phyloP scores from a whole-genome alignment of 305 asterid genomes.

The Fraxinus dipetala region DNA sequence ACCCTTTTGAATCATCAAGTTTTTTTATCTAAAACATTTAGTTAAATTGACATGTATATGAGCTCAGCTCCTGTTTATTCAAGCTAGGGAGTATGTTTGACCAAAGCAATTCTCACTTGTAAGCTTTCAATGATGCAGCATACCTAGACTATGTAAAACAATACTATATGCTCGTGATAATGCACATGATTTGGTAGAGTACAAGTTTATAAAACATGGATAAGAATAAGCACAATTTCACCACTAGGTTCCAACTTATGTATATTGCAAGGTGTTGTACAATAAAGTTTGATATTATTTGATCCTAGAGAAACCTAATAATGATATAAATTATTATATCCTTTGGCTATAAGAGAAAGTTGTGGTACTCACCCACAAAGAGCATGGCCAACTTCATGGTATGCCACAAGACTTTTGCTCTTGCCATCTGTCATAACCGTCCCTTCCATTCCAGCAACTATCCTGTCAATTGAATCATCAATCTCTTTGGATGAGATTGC shows the following conservation, averaged over 20 bases:
- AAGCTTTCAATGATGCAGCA: not conserved
- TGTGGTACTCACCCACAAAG: conserved; percentile 70
- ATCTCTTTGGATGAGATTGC: conserved; percentile 84
- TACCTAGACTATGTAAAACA: not conserved
- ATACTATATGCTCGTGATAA: not conserved
- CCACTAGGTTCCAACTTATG: not conserved
- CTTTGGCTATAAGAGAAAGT: not conserved
- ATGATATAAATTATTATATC: not conserved
- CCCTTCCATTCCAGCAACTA: conserved; percentile 96
- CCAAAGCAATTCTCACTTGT: not conserved
- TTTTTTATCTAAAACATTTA: not conserved
- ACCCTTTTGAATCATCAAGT: not conserved
- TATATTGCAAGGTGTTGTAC: not conserved
- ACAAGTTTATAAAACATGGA: not conserved
- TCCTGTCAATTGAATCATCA: conserved; percentile 91
- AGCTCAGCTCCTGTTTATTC: not conserved
- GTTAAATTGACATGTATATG: not conserved
- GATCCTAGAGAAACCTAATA: not conserved
- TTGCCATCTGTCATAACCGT: conserved; percentile 96
- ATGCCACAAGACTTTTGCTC: conserved; percentile 95
- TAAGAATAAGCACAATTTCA: not conserved
- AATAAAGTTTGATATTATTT: not conserved
- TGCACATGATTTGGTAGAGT: not conserved
- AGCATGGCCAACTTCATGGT: conserved; percentile 98
- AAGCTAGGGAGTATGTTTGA: not conserved